Percentiles rank a stretch among this genome's conserved stretches.
Conservation (phyloP, 257 asterid species). For the Solanum clarkiae region DNA sequence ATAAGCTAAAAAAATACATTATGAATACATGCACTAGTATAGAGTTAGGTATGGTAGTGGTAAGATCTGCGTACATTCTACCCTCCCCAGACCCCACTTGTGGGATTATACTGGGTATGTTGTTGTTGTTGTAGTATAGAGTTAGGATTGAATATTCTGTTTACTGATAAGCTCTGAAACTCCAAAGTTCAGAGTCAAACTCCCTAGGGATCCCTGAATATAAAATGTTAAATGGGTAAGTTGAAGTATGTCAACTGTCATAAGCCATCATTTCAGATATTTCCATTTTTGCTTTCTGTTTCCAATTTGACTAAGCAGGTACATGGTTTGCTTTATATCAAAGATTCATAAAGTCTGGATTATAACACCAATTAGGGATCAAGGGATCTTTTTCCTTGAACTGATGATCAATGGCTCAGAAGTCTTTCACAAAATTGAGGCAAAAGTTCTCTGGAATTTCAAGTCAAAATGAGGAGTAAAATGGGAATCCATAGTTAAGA, state of each 20-base stretch:
- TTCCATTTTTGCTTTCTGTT: not conserved
- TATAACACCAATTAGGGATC: not conserved
- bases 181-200: not conserved
- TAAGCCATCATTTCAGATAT: not conserved
- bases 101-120: no score
- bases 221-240: not conserved
- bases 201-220: not conserved
- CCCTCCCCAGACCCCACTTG: no score
- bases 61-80: no score
- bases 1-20: not conserved
- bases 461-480: not conserved
- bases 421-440: not conserved
- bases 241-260: not conserved
- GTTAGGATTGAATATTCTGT: not conserved
- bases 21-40: not conserved
- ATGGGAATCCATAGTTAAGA: not conserved
- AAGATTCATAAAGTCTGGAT: not conserved
- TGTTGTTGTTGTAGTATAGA: no score
- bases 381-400: not conserved
- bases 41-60: no score
- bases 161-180: not conserved
- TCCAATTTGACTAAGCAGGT: not conserved
- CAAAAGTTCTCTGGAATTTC: not conserved
- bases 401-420: not conserved
- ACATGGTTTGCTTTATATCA: not conserved